These are phyloP conservation scores for Pythium graminicola DNA, from an alignment of 352 stramenopile genomes.

Conservation along the genomic window DNA sequence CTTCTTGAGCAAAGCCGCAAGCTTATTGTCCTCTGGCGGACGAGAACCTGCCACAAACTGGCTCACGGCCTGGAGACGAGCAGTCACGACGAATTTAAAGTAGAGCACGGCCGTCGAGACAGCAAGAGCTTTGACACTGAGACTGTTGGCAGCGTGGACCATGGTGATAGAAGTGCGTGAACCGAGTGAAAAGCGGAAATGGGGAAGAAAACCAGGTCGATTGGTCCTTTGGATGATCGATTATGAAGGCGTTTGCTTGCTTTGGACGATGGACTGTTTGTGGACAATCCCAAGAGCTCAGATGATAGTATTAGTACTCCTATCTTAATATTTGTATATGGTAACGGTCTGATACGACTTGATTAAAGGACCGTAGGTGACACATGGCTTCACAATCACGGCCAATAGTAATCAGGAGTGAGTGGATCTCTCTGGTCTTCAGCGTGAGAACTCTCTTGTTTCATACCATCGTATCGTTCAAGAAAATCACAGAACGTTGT, in stretches of 20 bases:
- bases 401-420: not conserved
- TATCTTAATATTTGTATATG: not conserved
- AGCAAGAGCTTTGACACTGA: conserved; percentile 13
- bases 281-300: not conserved
- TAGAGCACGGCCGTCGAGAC: conserved; percentile 13
- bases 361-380: not conserved
- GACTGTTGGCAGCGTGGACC: not conserved
- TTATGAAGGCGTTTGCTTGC: conserved; percentile 6
- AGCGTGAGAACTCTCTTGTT: too few relatives aligned
- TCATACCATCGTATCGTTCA: conserved; percentile 29
- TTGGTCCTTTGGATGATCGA: too few relatives aligned
- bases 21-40: conserved; percentile 29
- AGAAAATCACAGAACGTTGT: conserved; percentile 43
- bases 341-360: not conserved
- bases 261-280: not conserved
- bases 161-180: not conserved
- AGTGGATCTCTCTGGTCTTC: too few relatives aligned
- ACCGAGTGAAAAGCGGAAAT: not conserved
- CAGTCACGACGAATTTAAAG: conserved; percentile 27
- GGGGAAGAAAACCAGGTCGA: too few relatives aligned
- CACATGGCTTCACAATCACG: conserved; percentile 4
- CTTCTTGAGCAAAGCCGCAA: conserved; percentile 8
- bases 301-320: not conserved
- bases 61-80: conserved; percentile 29
- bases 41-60: conserved; percentile 26